Evolutionary conservation across 495 filamentous ascomycete genomes (phyloP), one percentile per base, ranked within the genome.

Genomic region (Clohesyomyces aquaticus): DNA sequence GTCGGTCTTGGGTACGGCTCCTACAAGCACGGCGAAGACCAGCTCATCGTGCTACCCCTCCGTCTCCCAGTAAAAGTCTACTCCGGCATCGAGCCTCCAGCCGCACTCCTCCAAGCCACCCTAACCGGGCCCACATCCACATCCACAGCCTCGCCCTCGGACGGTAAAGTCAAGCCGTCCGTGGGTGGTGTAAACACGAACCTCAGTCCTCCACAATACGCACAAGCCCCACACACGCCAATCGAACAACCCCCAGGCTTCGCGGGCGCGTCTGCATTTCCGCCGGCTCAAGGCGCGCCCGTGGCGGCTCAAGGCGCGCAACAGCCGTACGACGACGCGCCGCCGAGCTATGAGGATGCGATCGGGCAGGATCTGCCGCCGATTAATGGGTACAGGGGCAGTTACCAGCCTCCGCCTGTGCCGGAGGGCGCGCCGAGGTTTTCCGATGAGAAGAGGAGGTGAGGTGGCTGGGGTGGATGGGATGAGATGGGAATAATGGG

Each of bases 1-100:
- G 75, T 96, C 16, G 92, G 92, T 0, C 72, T 98, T 25, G 82
- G 83, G 12, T 86, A 83, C 70, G 82, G 85, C 16, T 76, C 73
- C 10, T 71, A 65, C 53, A 51, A 69, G 46, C 65, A 67, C 49
- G 67, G 66, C 47, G 43, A 60, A 64, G 26, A 76, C 76, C 89
- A 93, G 71, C 77, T 85, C 42, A 82, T 90, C 25, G 80, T 89
- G 60, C 83, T 96, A 4, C 87, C 91, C 19, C 78, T 98, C 19
- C 81, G 86, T 55, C 86, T 96, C 74, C 87, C 87, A 63, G 81
- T 94, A 61, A 78, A 90, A 46, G 84, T 98, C 48, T 96, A 83
- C 75, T 96, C 91, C n/a, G 94, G 94, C 71, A 92, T 97, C 45
- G 77, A 81, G n/a, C 93, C 93, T 0, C 92, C 92, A 2, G 75